Percentiles rank a stretch among this genome's conserved stretches.
phyloP scores from a whole-genome alignment of 192 early-diverging fungal species.

The Rhizophagus prolifer region DNA sequence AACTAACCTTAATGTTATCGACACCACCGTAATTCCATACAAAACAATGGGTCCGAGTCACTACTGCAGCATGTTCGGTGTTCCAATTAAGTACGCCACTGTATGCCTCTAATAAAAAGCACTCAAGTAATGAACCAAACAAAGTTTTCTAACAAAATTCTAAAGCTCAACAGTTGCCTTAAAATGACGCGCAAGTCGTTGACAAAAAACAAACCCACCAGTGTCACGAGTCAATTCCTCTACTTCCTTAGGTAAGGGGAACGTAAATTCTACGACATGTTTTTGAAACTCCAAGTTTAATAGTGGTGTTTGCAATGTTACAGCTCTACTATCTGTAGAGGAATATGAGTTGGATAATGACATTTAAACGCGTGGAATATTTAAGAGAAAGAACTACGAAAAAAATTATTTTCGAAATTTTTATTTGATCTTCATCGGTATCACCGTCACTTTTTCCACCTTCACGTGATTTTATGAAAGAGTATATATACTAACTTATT shows the following conservation, averaged over 20 bases:
- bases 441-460: no score
- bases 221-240: background rate
- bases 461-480: no score
- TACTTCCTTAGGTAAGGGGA: background rate
- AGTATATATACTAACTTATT: no score
- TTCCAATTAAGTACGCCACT: conserved; percentile 2
- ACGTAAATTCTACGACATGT: background rate
- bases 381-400: background rate
- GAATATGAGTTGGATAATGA: background rate
- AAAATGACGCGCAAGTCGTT: background rate
- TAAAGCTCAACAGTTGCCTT: background rate
- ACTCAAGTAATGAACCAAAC: background rate
- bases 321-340: background rate
- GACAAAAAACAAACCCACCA: conserved; percentile 3
- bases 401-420: no score
- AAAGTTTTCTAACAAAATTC: background rate
- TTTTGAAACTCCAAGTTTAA: background rate
- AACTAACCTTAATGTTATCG: conserved; percentile 2
- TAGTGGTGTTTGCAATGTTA: background rate
- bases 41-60: conserved; percentile 4
- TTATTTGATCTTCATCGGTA: no score
- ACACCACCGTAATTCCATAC: conserved; percentile 20
- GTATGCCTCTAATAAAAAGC: conserved; percentile 8
- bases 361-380: background rate
- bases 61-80: conserved; percentile 1